Evolutionary conservation across 2,329 filamentous ascomycete genomes (phyloP), one percentile per base, ranked within the genome.

Genomic region (Aspergillus spinulosporus): DNA sequence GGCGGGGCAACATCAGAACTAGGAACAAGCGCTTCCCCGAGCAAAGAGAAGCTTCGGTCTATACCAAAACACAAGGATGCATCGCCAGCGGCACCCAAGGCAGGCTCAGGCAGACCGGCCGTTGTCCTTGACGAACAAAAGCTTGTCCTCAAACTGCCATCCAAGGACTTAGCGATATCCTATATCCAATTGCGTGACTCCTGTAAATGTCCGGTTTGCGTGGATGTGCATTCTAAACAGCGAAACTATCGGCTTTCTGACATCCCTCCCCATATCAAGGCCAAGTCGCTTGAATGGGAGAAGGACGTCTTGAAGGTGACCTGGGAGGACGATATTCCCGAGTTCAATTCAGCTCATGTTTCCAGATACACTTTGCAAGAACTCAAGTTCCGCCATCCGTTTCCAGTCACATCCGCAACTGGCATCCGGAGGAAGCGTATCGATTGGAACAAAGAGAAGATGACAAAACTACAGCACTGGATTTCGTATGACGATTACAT

Each of bases 401-500:
- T 9, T 34, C 28, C 26, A 12, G 26, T 12, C 12, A 15, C 28
- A 6, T 7, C 45, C 28, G 15, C 28, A 11, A 45, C 40, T 9
- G 29, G 15, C 14, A 4, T 15, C 5, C 15, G n/a, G n/a, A 52
- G 49, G 28, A 9, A 12, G 51, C 72, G 70, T 11, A 59, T 64
- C 29, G 61, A 69, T 5, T 79, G 74, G 68, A 67, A 75, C 58
- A 69, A 70, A 12, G 60, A 69, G 2, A 59, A 64, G 9, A 78
- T 81, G 83, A 68, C 80, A 45, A 67, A 71, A 11, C 62, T 70
- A 1, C 75, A 74, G 14, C 72, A 75, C 48, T 85, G 82, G 72
- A 77, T 94, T 43, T 78, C 85, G 52, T 96, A 88, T 72, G 67
- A 84, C 0, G 84, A 86, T 39, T 97, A 91, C 74, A 88, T 95